phyloP scores from a whole-genome alignment of 1,284 basidiomycete genomes.

The Inonotus hispidus region DNA sequence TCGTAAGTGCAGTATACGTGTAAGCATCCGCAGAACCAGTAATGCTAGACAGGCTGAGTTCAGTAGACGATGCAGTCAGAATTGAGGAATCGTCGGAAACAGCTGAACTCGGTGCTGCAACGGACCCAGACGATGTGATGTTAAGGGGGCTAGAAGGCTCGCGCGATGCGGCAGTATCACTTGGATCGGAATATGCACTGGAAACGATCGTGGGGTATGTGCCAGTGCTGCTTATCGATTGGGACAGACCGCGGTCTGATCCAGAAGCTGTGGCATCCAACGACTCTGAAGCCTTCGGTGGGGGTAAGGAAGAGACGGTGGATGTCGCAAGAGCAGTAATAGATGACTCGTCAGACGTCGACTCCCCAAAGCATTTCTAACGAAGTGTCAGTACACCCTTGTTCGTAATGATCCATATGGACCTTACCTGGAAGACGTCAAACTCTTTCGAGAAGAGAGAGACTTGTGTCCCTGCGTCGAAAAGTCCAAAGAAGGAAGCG shows the following conservation, averaged over 20 bases:
- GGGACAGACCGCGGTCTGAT: neutral
- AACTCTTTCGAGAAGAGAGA: conserved; percentile 27
- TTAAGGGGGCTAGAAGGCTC: too few species aligned
- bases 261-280: neutral
- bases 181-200: neutral
- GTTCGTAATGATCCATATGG: too few species aligned
- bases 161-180: too few species aligned
- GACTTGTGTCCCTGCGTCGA: conserved; percentile 24
- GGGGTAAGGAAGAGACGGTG: neutral
- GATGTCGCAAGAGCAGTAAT: neutral
- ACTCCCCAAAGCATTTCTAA: conserved; percentile 11
- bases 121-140: too few species aligned
- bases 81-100: too few species aligned
- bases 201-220: neutral
- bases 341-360: neutral
- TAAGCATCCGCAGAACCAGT: neutral
- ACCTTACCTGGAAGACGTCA: conserved; percentile 26
- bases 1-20: neutral
- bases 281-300: neutral
- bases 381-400: neutral
- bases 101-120: too few species aligned
- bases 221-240: neutral
- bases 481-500: conserved; percentile 27
- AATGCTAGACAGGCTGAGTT: neutral
- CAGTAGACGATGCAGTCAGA: too few species aligned